Evolutionary conservation across 2,329 filamentous ascomycete genomes (phyloP).

Genomic region (Fusarium nodosum): DNA sequence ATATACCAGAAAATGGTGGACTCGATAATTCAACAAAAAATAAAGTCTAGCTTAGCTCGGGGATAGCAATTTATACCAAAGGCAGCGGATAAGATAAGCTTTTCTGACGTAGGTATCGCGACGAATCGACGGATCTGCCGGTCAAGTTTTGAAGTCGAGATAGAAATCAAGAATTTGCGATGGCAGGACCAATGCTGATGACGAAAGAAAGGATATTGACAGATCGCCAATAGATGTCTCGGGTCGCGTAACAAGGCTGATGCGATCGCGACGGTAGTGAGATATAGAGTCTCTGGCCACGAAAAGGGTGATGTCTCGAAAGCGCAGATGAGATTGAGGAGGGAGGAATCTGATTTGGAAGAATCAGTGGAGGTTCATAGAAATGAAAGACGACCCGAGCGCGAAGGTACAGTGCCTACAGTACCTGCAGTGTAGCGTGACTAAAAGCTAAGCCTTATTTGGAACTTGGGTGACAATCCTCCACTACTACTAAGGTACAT

Average conservation of each 20-base stretch:
- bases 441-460: slow-evolving; percentile 36
- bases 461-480: slow-evolving; percentile 39
- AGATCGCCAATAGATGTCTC: slow-evolving; percentile 37
- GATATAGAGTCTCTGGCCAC: slow-evolving; percentile 22
- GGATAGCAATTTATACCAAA: slow-evolving; percentile 2
- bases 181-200: slow-evolving; percentile 13
- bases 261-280: slow-evolving; percentile 29
- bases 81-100: slow-evolving; percentile 17
- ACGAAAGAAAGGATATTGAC: slow-evolving; percentile 26
- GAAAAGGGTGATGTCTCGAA: slow-evolving; percentile 38
- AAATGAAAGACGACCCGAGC: slow-evolving; percentile 42
- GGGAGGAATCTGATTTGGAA: slow-evolving; percentile 42
- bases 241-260: slow-evolving; percentile 33
- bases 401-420: slow-evolving; percentile 37
- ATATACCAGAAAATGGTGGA: slow-evolving; percentile 10
- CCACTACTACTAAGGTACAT: slow-evolving; percentile 25
- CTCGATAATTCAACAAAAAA: slow-evolving; percentile 4
- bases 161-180: slow-evolving; percentile 40
- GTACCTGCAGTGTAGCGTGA: slow-evolving; percentile 46
- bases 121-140: slow-evolving; percentile 22
- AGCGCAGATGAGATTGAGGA: slow-evolving; percentile 37
- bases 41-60: neutral
- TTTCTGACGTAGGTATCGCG: slow-evolving; percentile 21
- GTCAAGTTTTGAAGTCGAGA: slow-evolving; percentile 43
- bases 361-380: slow-evolving; percentile 27